Evolutionary conservation across 2,329 filamentous ascomycete species (phyloP).

Genomic region (Neofusicoccum umdonicola): DNA sequence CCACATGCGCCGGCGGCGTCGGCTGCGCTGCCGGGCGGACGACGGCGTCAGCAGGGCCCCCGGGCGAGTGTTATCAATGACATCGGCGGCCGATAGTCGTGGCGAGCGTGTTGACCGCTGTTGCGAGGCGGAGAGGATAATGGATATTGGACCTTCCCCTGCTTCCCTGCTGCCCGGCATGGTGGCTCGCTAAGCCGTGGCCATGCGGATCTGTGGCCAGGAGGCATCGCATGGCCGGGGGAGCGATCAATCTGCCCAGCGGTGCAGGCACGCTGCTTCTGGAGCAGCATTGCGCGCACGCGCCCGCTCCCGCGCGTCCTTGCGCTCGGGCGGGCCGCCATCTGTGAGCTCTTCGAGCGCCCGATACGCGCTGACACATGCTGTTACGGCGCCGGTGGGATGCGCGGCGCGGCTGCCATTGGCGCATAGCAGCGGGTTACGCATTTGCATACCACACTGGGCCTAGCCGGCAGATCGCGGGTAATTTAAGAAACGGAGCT

Average conservation of each 20-base stretch:
- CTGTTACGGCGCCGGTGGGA: neutral
- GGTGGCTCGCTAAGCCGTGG: conserved; percentile 2
- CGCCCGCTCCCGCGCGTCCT: neutral
- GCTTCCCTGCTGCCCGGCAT: neutral
- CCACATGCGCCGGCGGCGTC: neutral
- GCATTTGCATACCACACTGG: neutral
- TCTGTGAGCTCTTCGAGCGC: neutral
- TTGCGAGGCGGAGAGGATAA: too few species aligned
- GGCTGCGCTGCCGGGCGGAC: neutral
- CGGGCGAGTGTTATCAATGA: neutral
- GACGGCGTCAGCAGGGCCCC: neutral
- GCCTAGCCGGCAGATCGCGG: neutral
- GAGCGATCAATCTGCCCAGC: conserved; percentile 2
- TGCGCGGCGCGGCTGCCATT: neutral
- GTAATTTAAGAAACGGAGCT: neutral
- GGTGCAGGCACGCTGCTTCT: neutral
- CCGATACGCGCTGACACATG: conserved; percentile 5
- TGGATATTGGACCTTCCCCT: neutral
- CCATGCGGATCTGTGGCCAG: conserved; percentile 1
- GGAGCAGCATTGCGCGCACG: neutral
- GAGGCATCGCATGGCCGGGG: neutral
- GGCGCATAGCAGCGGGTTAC: neutral
- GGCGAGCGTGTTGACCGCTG: neutral
- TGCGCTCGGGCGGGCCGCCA: neutral
- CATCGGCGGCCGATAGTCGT: neutral